phyloP scores from a whole-genome alignment of 2,329 filamentous ascomycete genomes.

The Zalaria sp. region DNA sequence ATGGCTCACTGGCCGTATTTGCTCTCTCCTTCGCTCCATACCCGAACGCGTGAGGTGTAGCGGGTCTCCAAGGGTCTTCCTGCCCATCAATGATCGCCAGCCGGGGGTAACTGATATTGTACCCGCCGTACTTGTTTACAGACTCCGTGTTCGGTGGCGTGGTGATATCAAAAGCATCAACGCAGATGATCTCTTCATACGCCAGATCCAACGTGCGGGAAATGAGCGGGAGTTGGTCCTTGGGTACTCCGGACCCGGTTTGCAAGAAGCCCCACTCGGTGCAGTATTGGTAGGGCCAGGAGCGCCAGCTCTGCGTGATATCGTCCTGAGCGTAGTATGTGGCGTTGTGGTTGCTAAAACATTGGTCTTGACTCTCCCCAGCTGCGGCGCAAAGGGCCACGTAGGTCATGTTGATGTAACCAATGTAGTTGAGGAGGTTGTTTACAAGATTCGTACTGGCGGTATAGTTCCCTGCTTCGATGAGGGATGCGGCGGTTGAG shows the following conservation, averaged over 20 bases:
- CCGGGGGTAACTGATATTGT: constrained; percentile 56
- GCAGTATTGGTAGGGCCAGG: constrained; percentile 46
- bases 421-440: constrained; percentile 42
- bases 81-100: constrained; percentile 67
- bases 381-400: constrained; percentile 24
- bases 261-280: constrained; percentile 63
- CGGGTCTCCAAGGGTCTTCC: constrained; percentile 66
- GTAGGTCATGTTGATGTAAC: constrained; percentile 34
- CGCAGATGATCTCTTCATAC: constrained; percentile 49
- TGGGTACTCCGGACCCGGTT: constrained; percentile 56
- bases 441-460: constrained; percentile 31
- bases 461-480: constrained; percentile 33
- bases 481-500: constrained; percentile 27
- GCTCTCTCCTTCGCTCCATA: constrained; percentile 35
- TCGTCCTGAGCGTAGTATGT: constrained; percentile 32
- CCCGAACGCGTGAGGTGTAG: constrained; percentile 54
- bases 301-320: constrained; percentile 29
- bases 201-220: constrained; percentile 55
- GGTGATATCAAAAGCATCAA: constrained; percentile 55
- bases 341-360: constrained; percentile 35
- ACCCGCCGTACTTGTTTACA: constrained; percentile 67
- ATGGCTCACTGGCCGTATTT: constrained; percentile 53
- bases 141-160: constrained; percentile 45
- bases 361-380: constrained; percentile 32
- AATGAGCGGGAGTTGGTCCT: constrained; percentile 50